Evolutionary conservation across 1,139 yeast species (phyloP), one percentile per base, ranked within the genome.

Genomic region (Debaryomycetaceae sp.): DNA sequence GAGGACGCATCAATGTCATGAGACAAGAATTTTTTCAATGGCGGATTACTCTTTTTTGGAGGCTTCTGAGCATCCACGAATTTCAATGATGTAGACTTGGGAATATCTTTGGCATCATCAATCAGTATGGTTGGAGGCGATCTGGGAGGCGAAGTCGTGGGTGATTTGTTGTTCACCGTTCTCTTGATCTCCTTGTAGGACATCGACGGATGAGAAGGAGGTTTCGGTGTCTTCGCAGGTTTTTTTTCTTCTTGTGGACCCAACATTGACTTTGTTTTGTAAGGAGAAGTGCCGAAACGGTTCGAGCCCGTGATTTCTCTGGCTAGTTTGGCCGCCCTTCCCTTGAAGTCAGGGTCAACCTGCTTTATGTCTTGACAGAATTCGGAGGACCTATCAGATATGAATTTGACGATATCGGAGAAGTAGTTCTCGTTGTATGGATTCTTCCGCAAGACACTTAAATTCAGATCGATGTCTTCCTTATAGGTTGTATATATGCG

Each of bases 241-340:
- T 41, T 55, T 49, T 51, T 49, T 40, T 59, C 63, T 2, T 65
- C 53, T 17, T 17, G 20, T 2, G 78, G 76, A 5, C 56, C 64
- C 34, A 74, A 57, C 48, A 74, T 50, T 8, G 77, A 72, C 53
- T 72, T 73, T 11, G 78, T 72, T 47, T 70, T 71, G 52, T 66
- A 70, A 1, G 77, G 75, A 6, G 64, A 61, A 5, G 58, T 54
- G 0, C 75, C 78, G 55, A 72, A 73, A 4, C 62, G 56, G 45
- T 60, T 70, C 1, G 77, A 71, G 0, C 80, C 80, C 1, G 80
- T 75, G 27, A 75, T 71, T 4, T 65, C 70, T 17, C 76, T 55
- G 1, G 80, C 80, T 42, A 75, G 58, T 49, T 68, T 67, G 9
- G 79, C 74, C 4, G 80, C 80, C 43, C 66, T 60, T 1, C 78